Evolutionary conservation across 169 alveolate species (phyloP).

Genomic region (Babesia bovis): DNA sequence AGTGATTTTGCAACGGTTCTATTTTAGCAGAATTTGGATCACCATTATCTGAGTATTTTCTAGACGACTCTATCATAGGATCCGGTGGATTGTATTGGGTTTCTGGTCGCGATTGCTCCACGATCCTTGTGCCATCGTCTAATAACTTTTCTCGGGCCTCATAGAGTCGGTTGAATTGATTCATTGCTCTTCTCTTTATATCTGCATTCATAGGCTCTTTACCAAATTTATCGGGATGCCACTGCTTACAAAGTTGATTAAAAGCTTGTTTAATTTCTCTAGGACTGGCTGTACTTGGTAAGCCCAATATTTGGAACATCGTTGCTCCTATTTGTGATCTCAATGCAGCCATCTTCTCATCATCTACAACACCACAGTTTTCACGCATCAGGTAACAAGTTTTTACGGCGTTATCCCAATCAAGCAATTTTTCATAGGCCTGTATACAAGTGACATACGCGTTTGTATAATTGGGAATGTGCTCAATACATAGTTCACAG

Average conservation of each 20-base stretch:
- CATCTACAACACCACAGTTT: constrained; percentile 71
- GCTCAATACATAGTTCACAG: constrained; percentile 72
- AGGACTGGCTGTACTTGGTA: constrained; percentile 59
- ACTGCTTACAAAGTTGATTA: constrained; percentile 68
- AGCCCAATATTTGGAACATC: constrained; percentile 68
- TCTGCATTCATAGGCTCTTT: constrained; percentile 50
- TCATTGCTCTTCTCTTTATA: constrained; percentile 66
- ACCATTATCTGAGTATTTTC: background rate
- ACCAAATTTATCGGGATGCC: constrained; percentile 80
- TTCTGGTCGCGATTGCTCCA: constrained; percentile 68
- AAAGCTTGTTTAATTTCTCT: constrained; percentile 74
- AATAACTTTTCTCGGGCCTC: constrained; percentile 72
- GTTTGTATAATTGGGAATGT: constrained; percentile 72
- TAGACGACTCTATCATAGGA: constrained; percentile 6
- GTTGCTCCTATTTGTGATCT: constrained; percentile 74
- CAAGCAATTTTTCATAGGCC: constrained; percentile 74
- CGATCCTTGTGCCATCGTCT: constrained; percentile 56
- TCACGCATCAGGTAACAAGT: constrained; percentile 63
- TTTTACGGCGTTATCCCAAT: constrained; percentile 69
- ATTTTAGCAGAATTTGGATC: background rate
- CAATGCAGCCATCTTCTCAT: constrained; percentile 62
- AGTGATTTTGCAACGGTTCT: background rate
- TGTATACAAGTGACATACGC: constrained; percentile 76
- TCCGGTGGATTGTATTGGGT: constrained; percentile 71
- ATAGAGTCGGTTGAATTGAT: constrained; percentile 72